Evolutionary conservation across 2,329 filamentous ascomycete species (phyloP), one percentile per base, ranked within the genome.

Genomic region (Coleophoma crateriformis): DNA sequence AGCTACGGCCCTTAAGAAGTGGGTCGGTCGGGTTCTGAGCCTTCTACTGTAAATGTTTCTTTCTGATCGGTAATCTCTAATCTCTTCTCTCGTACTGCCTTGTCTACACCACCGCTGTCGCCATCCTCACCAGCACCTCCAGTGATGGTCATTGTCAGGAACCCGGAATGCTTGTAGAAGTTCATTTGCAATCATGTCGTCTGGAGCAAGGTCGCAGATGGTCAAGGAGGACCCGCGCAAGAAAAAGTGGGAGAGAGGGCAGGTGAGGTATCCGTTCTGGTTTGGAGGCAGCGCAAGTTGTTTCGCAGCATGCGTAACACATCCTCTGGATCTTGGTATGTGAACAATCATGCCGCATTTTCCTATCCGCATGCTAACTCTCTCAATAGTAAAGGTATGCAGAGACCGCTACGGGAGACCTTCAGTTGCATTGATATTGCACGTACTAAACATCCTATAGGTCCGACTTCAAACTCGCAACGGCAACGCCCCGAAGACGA

Each of bases 251-350:
- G 60, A 64, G 51, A 60, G 62, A 46, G 61, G 53, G 42, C 47
- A 54, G 44, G 49, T 72, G 19, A 57, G 62, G 32, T 92, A 92
- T 71, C 88, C 88, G 10, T 92, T 92, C 70, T 97, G 92, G 94
- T 97, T 99, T 68, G 94, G 94, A 56, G 94, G 94, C 49, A 96
- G 89, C 66, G 90, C 92, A 46, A 94, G 88, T 64, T 95, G 89
- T 66, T 85, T 94, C 75, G 92, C 92, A 35, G 91, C 92, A 41
- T 85, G 84, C 59, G 88, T 96, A 45, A 97, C 92, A 32, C 92
- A 97, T 76, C 92, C 92, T 45, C 75, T 97, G 64, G 91, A 96
- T 79, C 77, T 96, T 56, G 82, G 90, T 95, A 78, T 68, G 85
- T 74, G 27, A 27, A 27, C 6, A 27, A 4, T 27, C 8, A 7